phyloP scores from a whole-genome alignment of 75 land plant species.

The Pseudotsuga menziesii region DNA sequence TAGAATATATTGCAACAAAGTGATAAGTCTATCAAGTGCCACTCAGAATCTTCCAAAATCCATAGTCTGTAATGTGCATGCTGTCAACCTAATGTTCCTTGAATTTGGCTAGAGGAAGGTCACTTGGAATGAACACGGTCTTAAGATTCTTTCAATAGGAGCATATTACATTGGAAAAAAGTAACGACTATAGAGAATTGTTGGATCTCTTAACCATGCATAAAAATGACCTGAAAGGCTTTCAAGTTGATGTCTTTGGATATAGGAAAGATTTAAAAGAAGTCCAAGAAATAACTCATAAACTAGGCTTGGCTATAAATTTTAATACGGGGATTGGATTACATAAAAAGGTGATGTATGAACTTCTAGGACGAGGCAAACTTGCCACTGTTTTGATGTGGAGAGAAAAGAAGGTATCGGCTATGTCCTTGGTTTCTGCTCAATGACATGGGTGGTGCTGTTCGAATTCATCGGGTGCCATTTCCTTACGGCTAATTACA shows the following conservation, averaged over 20 bases:
- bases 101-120: constrained; percentile 53
- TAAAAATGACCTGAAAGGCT: constrained; percentile 51
- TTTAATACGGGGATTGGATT: constrained; percentile 59
- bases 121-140: constrained; percentile 31
- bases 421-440: too few species aligned
- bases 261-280: constrained; percentile 63
- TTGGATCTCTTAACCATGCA: constrained; percentile 51
- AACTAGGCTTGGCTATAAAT: constrained; percentile 47
- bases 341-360: too few species aligned
- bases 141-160: constrained; percentile 48
- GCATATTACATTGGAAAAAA: constrained; percentile 83
- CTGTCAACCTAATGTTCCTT: constrained; percentile 81
- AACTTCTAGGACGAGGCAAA: too few species aligned
- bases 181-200: constrained; percentile 75
- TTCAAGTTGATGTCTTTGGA: constrained; percentile 75
- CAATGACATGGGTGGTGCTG: too few species aligned
- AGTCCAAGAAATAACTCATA: constrained; percentile 46
- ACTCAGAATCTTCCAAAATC: constrained; percentile 79
- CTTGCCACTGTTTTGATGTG: too few species aligned
- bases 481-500: too few species aligned
- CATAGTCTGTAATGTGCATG: constrained; percentile 84
- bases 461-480: too few species aligned
- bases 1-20: constrained; percentile 50
- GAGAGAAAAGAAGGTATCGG: too few species aligned
- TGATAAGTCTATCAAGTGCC: constrained; percentile 73